Evolutionary conservation across 805 yeast genomes (phyloP), one percentile per base, ranked within the genome.

Genomic region (Yarrowia sp.): DNA sequence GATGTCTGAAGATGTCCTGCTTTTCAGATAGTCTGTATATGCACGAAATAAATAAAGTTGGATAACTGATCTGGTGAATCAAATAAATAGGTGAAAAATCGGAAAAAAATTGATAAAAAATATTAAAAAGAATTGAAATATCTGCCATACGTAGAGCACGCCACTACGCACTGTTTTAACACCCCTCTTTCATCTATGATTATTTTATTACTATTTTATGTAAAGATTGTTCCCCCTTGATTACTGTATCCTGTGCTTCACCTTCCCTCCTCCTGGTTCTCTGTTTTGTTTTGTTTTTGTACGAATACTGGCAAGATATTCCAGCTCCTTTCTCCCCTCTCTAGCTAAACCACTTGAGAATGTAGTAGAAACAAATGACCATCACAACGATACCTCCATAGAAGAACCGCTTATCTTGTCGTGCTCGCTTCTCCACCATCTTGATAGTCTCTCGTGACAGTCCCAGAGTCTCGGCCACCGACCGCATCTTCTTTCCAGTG

Each of bases 341-440:
- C 58, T 77, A 89, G 53, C 90, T 82, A 68, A 93, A 81, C 82
- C 87, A 87, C 74, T 83, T 85, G 72, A 88, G 77, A 52, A 93
- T 87, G 69, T 84, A 82, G 77, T 87, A 91, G 80, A 92, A 90
- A 35, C 85, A 79, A 14, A 88, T 81, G 69, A 93, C 75, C 78
- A 91, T 84, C 40, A 89, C 72, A 1, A 83, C 55, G 2, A 90
- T 86, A 41, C 92, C 90, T 12, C 88, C 87, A 83, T 90, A 92
- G 75, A 95, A 95, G 40, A 95, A 80, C 82, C 91, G 85, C 76
- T 92, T 92, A 77, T 94, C 98, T 76, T 91, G 89, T 73, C 85
- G 86, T 11, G 97, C 94, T 68, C 97, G 84, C 72, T 87, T 85
- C 78, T 92, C 95, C 41, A 94, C 89, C 67, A 84, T 82, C 69